A percentile compares a stretch with the other conserved stretches of the same genome.
Conservation (phyloP, 345 rosid genomes). For the Gossypium rotundifolium region DNA sequence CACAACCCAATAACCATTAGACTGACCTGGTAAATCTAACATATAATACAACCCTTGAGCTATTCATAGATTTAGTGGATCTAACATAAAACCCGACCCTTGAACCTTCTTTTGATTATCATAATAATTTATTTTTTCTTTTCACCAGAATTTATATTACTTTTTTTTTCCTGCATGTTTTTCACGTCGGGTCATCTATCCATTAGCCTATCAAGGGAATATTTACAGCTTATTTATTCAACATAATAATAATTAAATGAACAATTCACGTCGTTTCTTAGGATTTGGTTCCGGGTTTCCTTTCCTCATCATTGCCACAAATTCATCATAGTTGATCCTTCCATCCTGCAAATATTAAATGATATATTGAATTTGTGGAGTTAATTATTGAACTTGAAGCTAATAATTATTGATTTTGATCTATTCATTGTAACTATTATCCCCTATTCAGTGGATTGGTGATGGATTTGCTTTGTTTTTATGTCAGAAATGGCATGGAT, state of each 20-base stretch:
- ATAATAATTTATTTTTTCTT: neutral
- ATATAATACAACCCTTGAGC: neutral
- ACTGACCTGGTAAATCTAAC: neutral
- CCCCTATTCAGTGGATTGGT: neutral
- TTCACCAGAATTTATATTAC: neutral
- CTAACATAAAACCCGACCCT: neutral
- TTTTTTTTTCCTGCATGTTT: neutral
- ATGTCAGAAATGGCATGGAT: neutral
- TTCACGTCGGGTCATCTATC: neutral
- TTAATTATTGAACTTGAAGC: too few species aligned
- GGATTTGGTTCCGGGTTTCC: constrained; percentile 79
- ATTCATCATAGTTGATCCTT: constrained; percentile 83
- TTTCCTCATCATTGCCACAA: constrained; percentile 97
- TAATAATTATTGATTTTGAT: too few species aligned
- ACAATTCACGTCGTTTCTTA: constrained; percentile 79
- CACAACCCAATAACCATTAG: too few species aligned
- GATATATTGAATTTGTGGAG: too few species aligned
- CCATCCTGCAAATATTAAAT: constrained; percentile 58
- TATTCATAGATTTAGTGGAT: neutral
- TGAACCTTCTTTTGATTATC: neutral
- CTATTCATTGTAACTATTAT: neutral
- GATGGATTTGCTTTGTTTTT: neutral
- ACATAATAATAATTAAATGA: constrained; percentile 24
- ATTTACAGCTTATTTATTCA: constrained; percentile 1
- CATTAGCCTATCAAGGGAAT: neutral